Conservation (phyloP, 1,284 basidiomycete genomes). For the Ceratobasidium sp. region DNA sequence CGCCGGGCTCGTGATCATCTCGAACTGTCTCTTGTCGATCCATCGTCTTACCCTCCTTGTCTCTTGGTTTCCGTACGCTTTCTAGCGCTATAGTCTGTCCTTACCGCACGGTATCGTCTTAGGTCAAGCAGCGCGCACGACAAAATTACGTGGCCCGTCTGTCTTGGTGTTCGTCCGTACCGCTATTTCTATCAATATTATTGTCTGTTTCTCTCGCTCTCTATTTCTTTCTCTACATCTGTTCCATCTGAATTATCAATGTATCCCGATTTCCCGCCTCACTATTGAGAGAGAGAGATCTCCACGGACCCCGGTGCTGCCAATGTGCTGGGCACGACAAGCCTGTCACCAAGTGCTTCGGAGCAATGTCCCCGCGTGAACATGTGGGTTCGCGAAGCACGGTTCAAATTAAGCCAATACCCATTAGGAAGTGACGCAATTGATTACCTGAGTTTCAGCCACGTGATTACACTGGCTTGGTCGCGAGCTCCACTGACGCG, state of each 20-base stretch:
- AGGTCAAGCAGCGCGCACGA: constrained; percentile 2
- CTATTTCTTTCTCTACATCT: not conserved
- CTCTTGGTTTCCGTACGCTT: not conserved
- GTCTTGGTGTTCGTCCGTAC: constrained; percentile 10
- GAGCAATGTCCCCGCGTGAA: not conserved
- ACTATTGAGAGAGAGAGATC: too few relatives aligned
- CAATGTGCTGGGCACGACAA: not conserved
- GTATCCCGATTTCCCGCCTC: not conserved
- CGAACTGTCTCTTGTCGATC: constrained; percentile 3
- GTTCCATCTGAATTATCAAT: constrained; percentile 4
- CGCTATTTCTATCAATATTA: constrained; percentile 41
- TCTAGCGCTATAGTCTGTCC: constrained; percentile 13
- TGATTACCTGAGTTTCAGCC: not conserved
- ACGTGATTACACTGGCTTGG: not conserved
- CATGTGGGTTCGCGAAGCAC: constrained; percentile 20
- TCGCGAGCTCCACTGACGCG: constrained; percentile 15
- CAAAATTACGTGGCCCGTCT: not conserved
- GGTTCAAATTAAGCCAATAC: not conserved
- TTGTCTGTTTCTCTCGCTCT: not conserved
- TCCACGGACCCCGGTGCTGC: too few relatives aligned
- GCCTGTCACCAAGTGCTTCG: not conserved
- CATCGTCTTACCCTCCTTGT: not conserved
- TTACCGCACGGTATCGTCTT: constrained; percentile 26
- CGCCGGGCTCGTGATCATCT: not conserved
- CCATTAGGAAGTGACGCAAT: not conserved